phyloP scores from a whole-genome alignment of 2,329 filamentous ascomycete species.

The Aschersonia sp. region DNA sequence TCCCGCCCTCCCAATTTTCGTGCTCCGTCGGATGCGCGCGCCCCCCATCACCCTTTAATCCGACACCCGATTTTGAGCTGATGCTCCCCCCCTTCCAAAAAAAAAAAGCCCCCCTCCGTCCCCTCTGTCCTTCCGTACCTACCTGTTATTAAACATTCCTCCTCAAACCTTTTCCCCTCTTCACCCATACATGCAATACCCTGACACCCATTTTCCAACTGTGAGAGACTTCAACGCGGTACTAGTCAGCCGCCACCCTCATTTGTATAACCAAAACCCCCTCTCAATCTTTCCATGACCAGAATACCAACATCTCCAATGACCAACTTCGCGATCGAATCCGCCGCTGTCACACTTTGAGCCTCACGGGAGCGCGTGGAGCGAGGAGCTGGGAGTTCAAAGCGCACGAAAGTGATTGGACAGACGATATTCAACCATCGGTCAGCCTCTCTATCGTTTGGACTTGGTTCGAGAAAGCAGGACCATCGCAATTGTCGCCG shows the following conservation, averaged over 20 bases:
- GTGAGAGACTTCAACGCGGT: slow-evolving; percentile 9
- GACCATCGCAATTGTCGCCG: slow-evolving; percentile 3
- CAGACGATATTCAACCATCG: slow-evolving; percentile 47
- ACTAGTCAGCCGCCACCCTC: slow-evolving; percentile 12
- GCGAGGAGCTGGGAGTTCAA: slow-evolving; percentile 32
- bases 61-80: slow-evolving; percentile 6
- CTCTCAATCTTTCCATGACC: slow-evolving; percentile 25
- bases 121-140: slow-evolving; percentile 6
- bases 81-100: slow-evolving; percentile 3
- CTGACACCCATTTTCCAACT: slow-evolving; percentile 2
- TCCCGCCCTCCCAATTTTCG: slow-evolving; percentile 6
- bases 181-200: background rate
- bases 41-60: slow-evolving; percentile 8
- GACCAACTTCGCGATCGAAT: slow-evolving; percentile 34
- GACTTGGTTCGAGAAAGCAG: slow-evolving; percentile 10
- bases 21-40: slow-evolving; percentile 8
- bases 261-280: slow-evolving; percentile 7
- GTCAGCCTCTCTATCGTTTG: slow-evolving; percentile 21
- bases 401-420: slow-evolving; percentile 12
- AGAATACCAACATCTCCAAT: slow-evolving; percentile 31
- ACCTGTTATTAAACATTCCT: slow-evolving; percentile 7
- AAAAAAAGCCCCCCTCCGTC: slow-evolving; percentile 2
- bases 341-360: slow-evolving; percentile 54
- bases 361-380: slow-evolving; percentile 52
- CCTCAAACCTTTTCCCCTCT: slow-evolving; percentile 9